Evolutionary conservation across 1,139 yeast species (phyloP).

Genomic region (Yamadazyma conglobata): DNA sequence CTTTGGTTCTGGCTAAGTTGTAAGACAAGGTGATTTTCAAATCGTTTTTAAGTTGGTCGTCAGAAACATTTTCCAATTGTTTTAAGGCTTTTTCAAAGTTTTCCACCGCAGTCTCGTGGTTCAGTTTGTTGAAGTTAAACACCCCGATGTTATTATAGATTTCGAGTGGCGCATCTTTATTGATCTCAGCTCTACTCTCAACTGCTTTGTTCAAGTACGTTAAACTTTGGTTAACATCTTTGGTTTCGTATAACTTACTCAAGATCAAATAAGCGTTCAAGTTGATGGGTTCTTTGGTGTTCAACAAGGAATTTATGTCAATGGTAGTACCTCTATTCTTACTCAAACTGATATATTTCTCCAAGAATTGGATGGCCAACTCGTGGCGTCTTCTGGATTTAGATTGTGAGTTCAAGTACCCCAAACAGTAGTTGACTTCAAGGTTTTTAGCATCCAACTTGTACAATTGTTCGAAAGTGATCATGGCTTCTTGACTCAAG

Average conservation of each 20-base stretch:
- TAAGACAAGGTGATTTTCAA: constrained; percentile 50
- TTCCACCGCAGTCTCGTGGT: constrained; percentile 39
- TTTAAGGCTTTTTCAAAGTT: constrained; percentile 49
- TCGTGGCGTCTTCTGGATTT: constrained; percentile 34
- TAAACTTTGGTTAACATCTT: constrained; percentile 56
- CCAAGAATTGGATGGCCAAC: constrained; percentile 64
- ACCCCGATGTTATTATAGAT: constrained; percentile 85
- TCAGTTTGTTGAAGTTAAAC: constrained; percentile 66
- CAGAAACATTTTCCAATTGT: constrained; percentile 10
- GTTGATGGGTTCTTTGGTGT: constrained; percentile 58
- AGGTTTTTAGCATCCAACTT: constrained; percentile 65
- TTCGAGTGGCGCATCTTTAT: constrained; percentile 57
- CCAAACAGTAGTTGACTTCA: constrained; percentile 75
- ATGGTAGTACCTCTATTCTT: constrained; percentile 39
- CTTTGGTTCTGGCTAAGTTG: constrained; percentile 64
- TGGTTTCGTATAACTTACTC: constrained; percentile 64
- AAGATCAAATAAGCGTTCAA: constrained; percentile 68
- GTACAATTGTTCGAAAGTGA: constrained; percentile 75
- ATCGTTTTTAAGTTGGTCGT: constrained; percentile 25
- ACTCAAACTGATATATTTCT: constrained; percentile 66
- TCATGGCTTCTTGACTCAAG: constrained; percentile 76
- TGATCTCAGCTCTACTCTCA: constrained; percentile 44
- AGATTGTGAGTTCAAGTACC: constrained; percentile 63
- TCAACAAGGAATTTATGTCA: constrained; percentile 24
- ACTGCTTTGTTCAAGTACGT: constrained; percentile 56